A percentile compares a stretch with the other conserved stretches of the same genome.
phyloP scores from a whole-genome alignment of 805 yeast species.

The Metschnikowia kunwiensis region DNA sequence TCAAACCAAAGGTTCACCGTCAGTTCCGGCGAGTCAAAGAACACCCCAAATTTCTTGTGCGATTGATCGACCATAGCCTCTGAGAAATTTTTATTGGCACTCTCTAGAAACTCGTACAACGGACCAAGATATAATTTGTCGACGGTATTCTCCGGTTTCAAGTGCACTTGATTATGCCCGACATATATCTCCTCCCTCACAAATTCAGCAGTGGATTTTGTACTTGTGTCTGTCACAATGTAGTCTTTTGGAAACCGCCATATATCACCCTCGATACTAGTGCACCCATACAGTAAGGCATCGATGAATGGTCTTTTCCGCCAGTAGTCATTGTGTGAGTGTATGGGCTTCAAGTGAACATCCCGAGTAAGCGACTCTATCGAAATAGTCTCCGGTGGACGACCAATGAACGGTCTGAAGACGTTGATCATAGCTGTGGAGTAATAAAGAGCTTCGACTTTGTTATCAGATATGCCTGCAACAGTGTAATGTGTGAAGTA shows the following conservation, averaged over 20 bases:
- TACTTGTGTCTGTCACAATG: slow-evolving; percentile 26
- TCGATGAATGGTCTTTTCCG: slow-evolving; percentile 54
- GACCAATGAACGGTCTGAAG: slow-evolving; percentile 5
- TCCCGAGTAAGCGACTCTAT: slow-evolving; percentile 33
- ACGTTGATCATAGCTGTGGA: slow-evolving; percentile 12
- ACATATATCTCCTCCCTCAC: slow-evolving; percentile 46
- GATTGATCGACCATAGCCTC: slow-evolving; percentile 16
- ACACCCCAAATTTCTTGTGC: slow-evolving; percentile 29
- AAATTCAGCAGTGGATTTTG: slow-evolving; percentile 21
- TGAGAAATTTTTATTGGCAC: slow-evolving; percentile 40
- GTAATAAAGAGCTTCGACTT: not conserved
- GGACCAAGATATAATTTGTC: slow-evolving; percentile 52
- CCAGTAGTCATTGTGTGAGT: slow-evolving; percentile 74
- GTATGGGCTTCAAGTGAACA: slow-evolving; percentile 45
- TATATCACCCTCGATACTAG: slow-evolving; percentile 65
- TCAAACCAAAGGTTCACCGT: slow-evolving; percentile 64
- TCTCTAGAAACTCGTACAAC: slow-evolving; percentile 44
- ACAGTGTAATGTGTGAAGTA: no score
- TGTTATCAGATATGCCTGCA: no score
- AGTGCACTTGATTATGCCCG: slow-evolving; percentile 55
- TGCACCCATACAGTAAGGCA: slow-evolving; percentile 53
- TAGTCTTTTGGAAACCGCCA: slow-evolving; percentile 46
- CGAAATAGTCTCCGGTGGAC: slow-evolving; percentile 2
- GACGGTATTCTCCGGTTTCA: slow-evolving; percentile 47
- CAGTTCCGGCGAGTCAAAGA: slow-evolving; percentile 44